A percentile compares a stretch with the other conserved stretches of the same genome.
phyloP scores from a whole-genome alignment of 2,329 filamentous ascomycete genomes.

The Claviceps lovelessii region DNA sequence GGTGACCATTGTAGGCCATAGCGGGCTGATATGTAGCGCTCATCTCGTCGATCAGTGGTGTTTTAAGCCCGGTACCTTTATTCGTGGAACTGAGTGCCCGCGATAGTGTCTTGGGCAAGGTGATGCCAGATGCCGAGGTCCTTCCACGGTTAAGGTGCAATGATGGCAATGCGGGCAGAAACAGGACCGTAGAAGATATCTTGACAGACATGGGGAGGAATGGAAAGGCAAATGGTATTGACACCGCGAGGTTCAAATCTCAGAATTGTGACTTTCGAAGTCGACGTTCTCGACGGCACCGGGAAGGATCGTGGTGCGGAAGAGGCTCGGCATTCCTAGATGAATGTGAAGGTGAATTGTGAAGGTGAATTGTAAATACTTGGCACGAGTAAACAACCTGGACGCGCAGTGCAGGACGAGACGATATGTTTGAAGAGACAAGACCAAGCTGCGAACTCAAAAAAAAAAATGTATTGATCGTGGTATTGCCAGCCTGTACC shows the following conservation, averaged over 20 bases:
- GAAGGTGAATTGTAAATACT: not conserved
- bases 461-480: not conserved
- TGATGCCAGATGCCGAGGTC: slow-evolving; percentile 7
- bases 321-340: not conserved
- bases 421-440: not conserved
- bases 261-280: slow-evolving; percentile 1
- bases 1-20: slow-evolving; percentile 33
- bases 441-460: not conserved
- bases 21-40: slow-evolving; percentile 36
- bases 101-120: slow-evolving; percentile 12
- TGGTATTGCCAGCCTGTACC: not conserved
- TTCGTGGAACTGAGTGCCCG: slow-evolving; percentile 9
- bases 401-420: not conserved
- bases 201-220: slow-evolving; percentile 16
- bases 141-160: slow-evolving; percentile 10
- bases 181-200: slow-evolving; percentile 10
- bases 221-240: not conserved
- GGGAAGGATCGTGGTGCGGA: not conserved
- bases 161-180: slow-evolving; percentile 10
- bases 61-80: slow-evolving; percentile 28
- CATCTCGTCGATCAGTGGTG: slow-evolving; percentile 39
- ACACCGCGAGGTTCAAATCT: not conserved
- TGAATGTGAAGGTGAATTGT: not conserved
- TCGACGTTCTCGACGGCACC: slow-evolving; percentile 5
- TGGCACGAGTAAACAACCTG: not conserved